Evolutionary conservation across 768 basidiomycete species (phyloP).

Genomic region (Phylloporus scabripes): DNA sequence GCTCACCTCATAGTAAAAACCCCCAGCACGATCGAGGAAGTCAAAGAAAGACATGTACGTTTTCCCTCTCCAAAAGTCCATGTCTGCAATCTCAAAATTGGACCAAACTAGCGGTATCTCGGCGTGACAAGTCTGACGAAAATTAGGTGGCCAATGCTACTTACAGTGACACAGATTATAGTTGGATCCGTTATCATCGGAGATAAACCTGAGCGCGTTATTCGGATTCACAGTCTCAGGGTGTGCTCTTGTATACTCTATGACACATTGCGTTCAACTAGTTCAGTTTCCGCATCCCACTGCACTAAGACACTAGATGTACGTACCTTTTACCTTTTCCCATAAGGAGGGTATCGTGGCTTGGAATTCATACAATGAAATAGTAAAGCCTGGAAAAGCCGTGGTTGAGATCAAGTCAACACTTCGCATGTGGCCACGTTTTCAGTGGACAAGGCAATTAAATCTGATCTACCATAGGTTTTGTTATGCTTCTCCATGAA

Average conservation of each 20-base stretch:
- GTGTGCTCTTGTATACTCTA: conserved; percentile 29
- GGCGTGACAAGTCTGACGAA: neutral
- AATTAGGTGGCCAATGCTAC: conserved; percentile 11
- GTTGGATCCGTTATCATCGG: conserved; percentile 54
- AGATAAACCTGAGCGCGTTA: conserved; percentile 58
- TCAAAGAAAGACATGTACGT: conserved; percentile 84
- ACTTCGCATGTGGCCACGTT: neutral
- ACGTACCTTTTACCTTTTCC: conserved; percentile 49
- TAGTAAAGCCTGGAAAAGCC: conserved; percentile 46
- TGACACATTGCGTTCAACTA: neutral
- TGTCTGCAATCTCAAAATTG: conserved; percentile 87
- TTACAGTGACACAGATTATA: conserved; percentile 66
- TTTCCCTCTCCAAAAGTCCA: conserved; percentile 81
- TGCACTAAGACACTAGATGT: conserved; percentile 30
- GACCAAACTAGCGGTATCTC: conserved; percentile 62
- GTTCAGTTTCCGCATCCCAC: conserved; percentile 34
- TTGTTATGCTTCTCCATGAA: conserved; percentile 52
- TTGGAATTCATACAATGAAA: conserved; percentile 56
- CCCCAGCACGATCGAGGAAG: conserved; percentile 70
- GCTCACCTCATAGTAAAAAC: conserved; percentile 81
- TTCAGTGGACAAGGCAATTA: neutral
- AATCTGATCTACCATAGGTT: conserved; percentile 39
- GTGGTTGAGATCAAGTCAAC: neutral
- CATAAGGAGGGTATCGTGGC: conserved; percentile 62
- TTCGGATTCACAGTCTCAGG: conserved; percentile 48